Percentiles rank a stretch among this genome's conserved stretches.
phyloP scores from a whole-genome alignment of 805 yeast species.

The Candida oleophila region DNA sequence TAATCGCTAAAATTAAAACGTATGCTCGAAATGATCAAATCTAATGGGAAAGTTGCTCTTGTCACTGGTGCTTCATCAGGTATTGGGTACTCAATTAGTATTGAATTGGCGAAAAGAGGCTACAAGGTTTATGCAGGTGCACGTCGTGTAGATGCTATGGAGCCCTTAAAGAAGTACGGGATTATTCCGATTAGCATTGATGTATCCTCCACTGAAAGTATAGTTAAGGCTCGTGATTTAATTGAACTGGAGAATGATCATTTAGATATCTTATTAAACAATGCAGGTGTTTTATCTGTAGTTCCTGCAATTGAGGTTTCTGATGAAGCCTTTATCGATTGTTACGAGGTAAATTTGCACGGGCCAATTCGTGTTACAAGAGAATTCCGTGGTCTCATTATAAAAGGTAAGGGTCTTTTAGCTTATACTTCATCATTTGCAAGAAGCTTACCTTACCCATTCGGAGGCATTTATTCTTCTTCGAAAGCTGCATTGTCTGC shows the following conservation, averaged over 20 bases:
- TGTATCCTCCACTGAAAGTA: constrained; percentile 31
- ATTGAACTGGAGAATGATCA: constrained; percentile 23
- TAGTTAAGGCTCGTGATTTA: constrained; percentile 19
- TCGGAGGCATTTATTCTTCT: constrained; percentile 31
- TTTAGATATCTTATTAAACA: constrained; percentile 39
- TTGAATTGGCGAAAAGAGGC: constrained; percentile 42
- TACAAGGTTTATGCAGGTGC: constrained; percentile 38
- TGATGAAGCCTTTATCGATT: constrained; percentile 16
- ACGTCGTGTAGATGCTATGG: constrained; percentile 25
- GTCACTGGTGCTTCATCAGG: constrained; percentile 55
- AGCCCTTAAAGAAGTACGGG: constrained; percentile 24
- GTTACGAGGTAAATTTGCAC: constrained; percentile 35
- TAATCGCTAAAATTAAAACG: too few species aligned
- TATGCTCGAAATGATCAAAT: too few species aligned
- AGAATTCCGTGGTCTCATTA: constrained; percentile 26
- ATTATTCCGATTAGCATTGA: constrained; percentile 27
- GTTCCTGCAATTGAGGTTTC: constrained; percentile 30
- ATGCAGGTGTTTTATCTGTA: constrained; percentile 34
- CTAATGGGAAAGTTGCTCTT: too few species aligned
- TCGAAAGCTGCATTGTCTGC: constrained; percentile 26
- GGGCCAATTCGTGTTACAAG: constrained; percentile 38
- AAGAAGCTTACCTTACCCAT: constrained; percentile 29
- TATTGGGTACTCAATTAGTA: constrained; percentile 44
- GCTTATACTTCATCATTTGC: constrained; percentile 39
- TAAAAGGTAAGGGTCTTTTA: constrained; percentile 32